phyloP scores from a whole-genome alignment of 352 stramenopile genomes.

The Phytophthora megakarya region DNA sequence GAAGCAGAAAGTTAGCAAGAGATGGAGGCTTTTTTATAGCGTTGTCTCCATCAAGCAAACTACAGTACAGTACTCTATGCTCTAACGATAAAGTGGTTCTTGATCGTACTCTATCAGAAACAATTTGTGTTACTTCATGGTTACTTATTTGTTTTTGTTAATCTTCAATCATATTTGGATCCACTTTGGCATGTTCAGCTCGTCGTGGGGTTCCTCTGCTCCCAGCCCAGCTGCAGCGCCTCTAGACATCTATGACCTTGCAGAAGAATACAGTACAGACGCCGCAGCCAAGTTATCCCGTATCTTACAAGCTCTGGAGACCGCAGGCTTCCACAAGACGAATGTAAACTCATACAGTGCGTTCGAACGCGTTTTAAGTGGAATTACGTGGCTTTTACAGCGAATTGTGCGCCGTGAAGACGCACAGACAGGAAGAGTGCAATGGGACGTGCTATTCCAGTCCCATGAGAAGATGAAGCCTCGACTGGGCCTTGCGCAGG shows the following conservation, averaged over 20 bases:
- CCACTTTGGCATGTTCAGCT: constrained; percentile 29
- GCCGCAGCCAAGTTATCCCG: constrained; percentile 37
- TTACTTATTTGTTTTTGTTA: too few species aligned
- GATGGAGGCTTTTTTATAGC: too few species aligned
- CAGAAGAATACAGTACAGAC: constrained; percentile 40
- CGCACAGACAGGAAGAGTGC: constrained; percentile 43
- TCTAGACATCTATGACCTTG: constrained; percentile 40
- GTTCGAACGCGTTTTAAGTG: constrained; percentile 70
- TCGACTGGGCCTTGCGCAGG: constrained; percentile 71
- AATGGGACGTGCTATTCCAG: constrained; percentile 73
- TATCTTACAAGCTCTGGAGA: constrained; percentile 41
- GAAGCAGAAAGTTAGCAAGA: too few species aligned
- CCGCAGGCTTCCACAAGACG: constrained; percentile 54
- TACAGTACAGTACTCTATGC: too few species aligned
- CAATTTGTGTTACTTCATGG: neutral
- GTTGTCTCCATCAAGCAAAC: too few species aligned
- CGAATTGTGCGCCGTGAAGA: constrained; percentile 58
- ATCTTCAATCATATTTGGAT: constrained; percentile 12
- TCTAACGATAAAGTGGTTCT: too few species aligned
- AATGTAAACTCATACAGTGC: constrained; percentile 47
- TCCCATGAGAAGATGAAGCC: constrained; percentile 68
- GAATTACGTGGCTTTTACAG: constrained; percentile 67
- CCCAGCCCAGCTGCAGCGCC: neutral
- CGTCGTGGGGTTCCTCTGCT: constrained; percentile 17
- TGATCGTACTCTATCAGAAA: too few species aligned